phyloP scores from a whole-genome alignment of 345 rosid genomes.

The Melaleuca alternifolia region DNA sequence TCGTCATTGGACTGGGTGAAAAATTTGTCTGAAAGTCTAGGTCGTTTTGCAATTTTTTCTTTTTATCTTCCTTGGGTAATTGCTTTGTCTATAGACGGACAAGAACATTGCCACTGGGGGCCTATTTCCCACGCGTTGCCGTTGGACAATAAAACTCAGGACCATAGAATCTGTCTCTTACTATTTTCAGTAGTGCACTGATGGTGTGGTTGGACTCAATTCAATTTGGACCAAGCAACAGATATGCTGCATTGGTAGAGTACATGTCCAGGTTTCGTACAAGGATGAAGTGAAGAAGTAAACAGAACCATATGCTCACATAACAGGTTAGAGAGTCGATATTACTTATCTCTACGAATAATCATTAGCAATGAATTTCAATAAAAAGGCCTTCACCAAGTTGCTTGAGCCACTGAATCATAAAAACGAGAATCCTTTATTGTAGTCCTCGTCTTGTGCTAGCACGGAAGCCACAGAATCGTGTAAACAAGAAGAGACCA shows the following conservation, averaged over 20 bases:
- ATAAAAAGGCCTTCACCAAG: not conserved
- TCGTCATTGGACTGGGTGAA: too few relatives aligned
- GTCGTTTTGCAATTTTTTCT: too few relatives aligned
- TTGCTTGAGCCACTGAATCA: not conserved
- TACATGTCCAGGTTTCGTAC: not conserved
- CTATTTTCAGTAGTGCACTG: not conserved
- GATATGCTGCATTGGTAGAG: not conserved
- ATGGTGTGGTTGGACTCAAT: not conserved
- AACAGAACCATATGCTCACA: not conserved
- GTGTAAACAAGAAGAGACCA: conserved; percentile 3
- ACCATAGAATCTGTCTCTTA: not conserved
- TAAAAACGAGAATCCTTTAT: not conserved
- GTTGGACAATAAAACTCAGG: not conserved
- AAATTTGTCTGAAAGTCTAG: not conserved
- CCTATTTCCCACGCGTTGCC: not conserved
- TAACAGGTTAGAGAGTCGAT: not conserved
- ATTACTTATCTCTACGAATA: not conserved
- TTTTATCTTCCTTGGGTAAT: too few relatives aligned
- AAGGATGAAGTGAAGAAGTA: not conserved
- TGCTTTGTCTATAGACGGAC: too few relatives aligned
- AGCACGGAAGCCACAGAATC: not conserved
- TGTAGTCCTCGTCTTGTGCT: not conserved
- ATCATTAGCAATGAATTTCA: not conserved
- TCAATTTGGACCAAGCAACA: not conserved
- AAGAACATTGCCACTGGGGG: too few relatives aligned